Evolutionary conservation across 768 basidiomycete genomes (phyloP).

Genomic region (Podaxis sp.): DNA sequence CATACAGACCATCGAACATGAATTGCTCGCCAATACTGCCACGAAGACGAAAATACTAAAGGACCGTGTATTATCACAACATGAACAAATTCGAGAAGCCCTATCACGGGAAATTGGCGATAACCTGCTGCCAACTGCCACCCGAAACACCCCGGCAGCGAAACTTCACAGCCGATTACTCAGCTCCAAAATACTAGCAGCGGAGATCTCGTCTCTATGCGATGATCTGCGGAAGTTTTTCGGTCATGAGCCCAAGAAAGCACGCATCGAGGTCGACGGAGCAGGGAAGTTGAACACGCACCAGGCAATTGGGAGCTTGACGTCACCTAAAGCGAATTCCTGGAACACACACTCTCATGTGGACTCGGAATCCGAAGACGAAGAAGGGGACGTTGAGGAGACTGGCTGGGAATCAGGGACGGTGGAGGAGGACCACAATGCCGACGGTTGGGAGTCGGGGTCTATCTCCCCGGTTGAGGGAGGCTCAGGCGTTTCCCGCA

Average conservation of each 20-base stretch:
- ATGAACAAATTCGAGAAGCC: slow-evolving; percentile 45
- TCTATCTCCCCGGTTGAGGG: slow-evolving; percentile 36
- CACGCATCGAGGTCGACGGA: slow-evolving; percentile 14
- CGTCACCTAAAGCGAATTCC: neutral
- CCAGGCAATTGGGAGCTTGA: neutral
- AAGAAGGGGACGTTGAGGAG: slow-evolving; percentile 26
- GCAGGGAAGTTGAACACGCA: slow-evolving; percentile 18
- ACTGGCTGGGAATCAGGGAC: slow-evolving; percentile 37
- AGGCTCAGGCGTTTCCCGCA: slow-evolving; percentile 28
- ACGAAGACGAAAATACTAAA: slow-evolving; percentile 74
- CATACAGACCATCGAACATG: slow-evolving; percentile 54
- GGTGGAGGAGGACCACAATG: slow-evolving; percentile 26
- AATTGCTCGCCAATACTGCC: slow-evolving; percentile 63
- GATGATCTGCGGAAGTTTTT: slow-evolving; percentile 47
- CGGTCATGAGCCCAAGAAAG: slow-evolving; percentile 19
- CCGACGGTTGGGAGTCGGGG: slow-evolving; percentile 56
- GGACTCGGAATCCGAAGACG: slow-evolving; percentile 23
- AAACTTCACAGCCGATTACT: slow-evolving; percentile 74
- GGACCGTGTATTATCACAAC: slow-evolving; percentile 55
- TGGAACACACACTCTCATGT: slow-evolving; percentile 15
- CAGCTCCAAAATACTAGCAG: slow-evolving; percentile 74
- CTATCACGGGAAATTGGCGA: slow-evolving; percentile 45
- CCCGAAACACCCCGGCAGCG: slow-evolving; percentile 42
- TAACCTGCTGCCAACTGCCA: slow-evolving; percentile 31
- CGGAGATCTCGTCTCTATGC: slow-evolving; percentile 52